Base-by-base conservation (phyloP, 768 basidiomycete species). In the Lactarius psammicola region DNA sequence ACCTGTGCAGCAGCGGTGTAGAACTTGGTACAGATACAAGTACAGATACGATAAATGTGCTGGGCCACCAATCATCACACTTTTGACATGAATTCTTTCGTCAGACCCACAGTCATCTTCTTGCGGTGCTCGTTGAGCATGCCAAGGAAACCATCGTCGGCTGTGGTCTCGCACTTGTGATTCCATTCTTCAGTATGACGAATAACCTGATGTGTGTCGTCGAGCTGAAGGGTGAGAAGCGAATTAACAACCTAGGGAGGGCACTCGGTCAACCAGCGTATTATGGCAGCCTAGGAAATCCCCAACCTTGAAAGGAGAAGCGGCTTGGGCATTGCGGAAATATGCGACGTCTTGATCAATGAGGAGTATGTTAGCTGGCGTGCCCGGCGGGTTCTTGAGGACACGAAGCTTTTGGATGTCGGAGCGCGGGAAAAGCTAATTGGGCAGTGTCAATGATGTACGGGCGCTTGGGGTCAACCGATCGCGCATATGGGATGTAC, bases 331-430 rank as follows among this genome's bases (percentile, higher is more conserved):
- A 58, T 79, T 73, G 18, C 78, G 76, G 71, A 72, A 82, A 69
- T 82, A 82, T 0, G 77, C 72, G 5, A 83, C 80, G 62, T 83
- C 80, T 69, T 80, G 81, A 69, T 82, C 80, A 56, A 82, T 79
- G 36, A 82, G 74, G 31, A 82, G 74, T 13, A 74, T 77, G 63
- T 72, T 79, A 4, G 74, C 68, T 18, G 78, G 75, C 6, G 79
- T 68, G 9, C 72, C 75, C 2, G 75, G 60, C 2, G 81, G 81
- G 56, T 78, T 82, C 67, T 79, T 60, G 9, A 82, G 71, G 20
- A 82, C 51, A 9, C 79, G 78, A 66, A 81, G 79, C 54, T 74
- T 78, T 2, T 75, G 75, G 18, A 83, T 75, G 40, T 81, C 79
- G 15, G 79, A 80, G 4, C 76, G 76, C 4, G 78, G 76, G 68